Base-by-base conservation (phyloP, 1,284 basidiomycete species). In the Volvariella surrecta region DNA sequence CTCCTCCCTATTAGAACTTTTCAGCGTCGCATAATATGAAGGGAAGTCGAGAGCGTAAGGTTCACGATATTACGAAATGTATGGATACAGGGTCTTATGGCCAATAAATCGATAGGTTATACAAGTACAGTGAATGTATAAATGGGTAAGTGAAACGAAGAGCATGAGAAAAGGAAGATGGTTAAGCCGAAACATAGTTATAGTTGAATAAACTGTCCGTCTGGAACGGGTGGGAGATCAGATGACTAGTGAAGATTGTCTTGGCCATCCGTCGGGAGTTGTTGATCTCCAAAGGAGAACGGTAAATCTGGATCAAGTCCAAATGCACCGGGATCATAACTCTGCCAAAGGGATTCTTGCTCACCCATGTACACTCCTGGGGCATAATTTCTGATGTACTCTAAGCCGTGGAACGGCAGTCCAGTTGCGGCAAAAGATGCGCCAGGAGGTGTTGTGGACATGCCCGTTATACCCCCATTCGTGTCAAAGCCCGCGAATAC, bases 341-440 rank as follows among this genome's bases (percentile, higher is more conserved):
- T 75, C 53, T 83, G 79, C 79, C 84, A 87, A 37, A 82, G 61
- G 21, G 70, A 66, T 52, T 83, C 82, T 56, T 79, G 78, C 44
- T 82, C 81, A 43, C 59, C 63, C 38, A 59, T 52, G 16, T 68
- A 70, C 39, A 70, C 67, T 48, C 65, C 65, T 43, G 66, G 54
- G 48, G 61, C 66, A 56, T 82, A 86, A 53, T 84, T 88, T 49
- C 82, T 76, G 52, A 89, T 79, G 53, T 75, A 89, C 52, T 89
- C 86, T 34, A 89, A 67, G 13, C 84, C 86, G 32, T 77, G 73
- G 67, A 89, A 89, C 0, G 86, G 87, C 20, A 89, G 65, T 21
- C 86, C 85, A 21, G 78, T 67, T 3, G 76, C 74, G 48, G 75
- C 68, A 56, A 87, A 87, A 2, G 73, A 71, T 18, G 77, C 63